Base-by-base conservation (phyloP, 2,329 filamentous ascomycete species). In the Paraconiothyrium sp. region DNA sequence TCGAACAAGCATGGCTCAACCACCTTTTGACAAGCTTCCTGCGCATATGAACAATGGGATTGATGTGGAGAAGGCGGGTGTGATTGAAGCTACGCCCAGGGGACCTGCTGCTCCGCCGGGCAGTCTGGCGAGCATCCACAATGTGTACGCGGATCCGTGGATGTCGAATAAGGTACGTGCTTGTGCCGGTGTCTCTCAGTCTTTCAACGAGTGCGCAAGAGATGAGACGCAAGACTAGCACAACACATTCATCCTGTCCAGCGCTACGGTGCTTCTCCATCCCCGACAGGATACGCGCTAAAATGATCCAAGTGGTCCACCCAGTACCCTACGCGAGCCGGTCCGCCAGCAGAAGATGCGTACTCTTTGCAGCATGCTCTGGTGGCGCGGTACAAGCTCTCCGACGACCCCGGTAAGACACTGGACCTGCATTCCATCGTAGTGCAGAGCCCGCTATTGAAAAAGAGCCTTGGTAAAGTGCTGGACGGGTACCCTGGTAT, bases 261-360 rank as follows among this genome's bases (percentile, higher is more conserved):
- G 11, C 2, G 4, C 37, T 30, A 13, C 16, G 16, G 20, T 44
- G 20, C n/a, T 22, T 44, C 41, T 20, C 41, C n/a, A 4, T 20
- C n/a, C 20, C 24, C n/a, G 39, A 7, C 11, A 46, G 13, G 16
- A 22, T 37, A 6, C 14, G 2, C 30, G 48, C 48, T 51, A 37
- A 51, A 3, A 51, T 16, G 2, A 22, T 4, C 9, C 50, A 43
- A 13, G 76, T 82, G 55, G 20, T 80, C 80, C 0, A 79, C 78
- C 2, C 79, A 81, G 49, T 76, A 78, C 0, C 75, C 80, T 1
- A 73, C 72, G 78, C 60, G 78, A 79, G 57, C 72, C 74, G 3
- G 79, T 73, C 0, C 79, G 78, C 67, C 63, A 63, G 64, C 59
- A 16, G 71, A 72, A 43, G 56, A 62, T 41, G 60, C 60, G 11